Conservation (phyloP, 768 basidiomycete species). For the Termitomyces heimii region DNA sequence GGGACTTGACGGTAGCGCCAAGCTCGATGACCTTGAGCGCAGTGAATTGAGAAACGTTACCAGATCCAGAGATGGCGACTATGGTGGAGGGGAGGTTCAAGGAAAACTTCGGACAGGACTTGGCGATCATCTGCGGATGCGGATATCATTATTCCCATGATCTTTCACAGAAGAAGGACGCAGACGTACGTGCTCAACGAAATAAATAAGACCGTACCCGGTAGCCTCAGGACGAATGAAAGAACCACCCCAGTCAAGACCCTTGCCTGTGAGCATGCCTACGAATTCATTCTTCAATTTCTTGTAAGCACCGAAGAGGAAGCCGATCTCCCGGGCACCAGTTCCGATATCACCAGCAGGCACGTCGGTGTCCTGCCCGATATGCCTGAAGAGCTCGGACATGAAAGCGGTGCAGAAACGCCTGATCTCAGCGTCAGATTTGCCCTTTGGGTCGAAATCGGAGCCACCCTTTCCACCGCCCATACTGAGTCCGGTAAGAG, state of each 20-base stretch:
- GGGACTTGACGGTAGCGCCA: conserved; percentile 62
- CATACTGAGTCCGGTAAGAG: conserved; percentile 70
- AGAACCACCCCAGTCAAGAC: conserved; percentile 63
- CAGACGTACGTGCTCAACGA: conserved; percentile 56
- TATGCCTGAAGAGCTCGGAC: conserved; percentile 67
- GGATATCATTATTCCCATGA: neutral
- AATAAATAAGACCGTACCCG: conserved; percentile 74
- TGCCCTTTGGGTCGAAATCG: conserved; percentile 82
- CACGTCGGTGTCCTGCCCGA: conserved; percentile 71
- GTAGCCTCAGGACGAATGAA: conserved; percentile 73
- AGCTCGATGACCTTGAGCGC: conserved; percentile 75
- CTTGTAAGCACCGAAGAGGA: conserved; percentile 77
- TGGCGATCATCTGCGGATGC: conserved; percentile 45
- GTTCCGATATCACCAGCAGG: conserved; percentile 74
- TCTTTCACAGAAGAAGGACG: neutral
- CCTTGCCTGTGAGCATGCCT: conserved; percentile 70
- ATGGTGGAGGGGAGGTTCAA: conserved; percentile 38
- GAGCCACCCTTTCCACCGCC: conserved; percentile 77
- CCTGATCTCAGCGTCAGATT: conserved; percentile 68
- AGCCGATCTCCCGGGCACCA: conserved; percentile 71
- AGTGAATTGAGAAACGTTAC: conserved; percentile 73
- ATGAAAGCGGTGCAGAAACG: conserved; percentile 71
- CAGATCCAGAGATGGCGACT: conserved; percentile 59
- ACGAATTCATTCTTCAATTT: conserved; percentile 65
- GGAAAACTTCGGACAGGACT: conserved; percentile 51